Conservation (phyloP, 352 stramenopile species). For the Phytopythium montanum region DNA sequence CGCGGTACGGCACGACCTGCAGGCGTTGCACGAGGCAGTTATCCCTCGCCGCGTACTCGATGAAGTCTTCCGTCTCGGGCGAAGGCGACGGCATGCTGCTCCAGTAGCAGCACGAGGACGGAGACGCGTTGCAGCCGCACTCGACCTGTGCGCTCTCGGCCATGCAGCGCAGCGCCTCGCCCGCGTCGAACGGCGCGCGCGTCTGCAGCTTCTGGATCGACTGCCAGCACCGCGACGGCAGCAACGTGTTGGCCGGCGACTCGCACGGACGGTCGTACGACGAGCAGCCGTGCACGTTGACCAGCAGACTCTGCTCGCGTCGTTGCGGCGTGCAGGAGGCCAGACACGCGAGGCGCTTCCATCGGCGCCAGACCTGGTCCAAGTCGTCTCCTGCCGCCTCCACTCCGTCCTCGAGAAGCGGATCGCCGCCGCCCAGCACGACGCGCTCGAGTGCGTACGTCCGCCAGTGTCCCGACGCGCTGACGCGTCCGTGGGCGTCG, state of each 20-base stretch:
- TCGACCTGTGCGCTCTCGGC: constrained; percentile 8
- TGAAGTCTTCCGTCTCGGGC: constrained; percentile 60
- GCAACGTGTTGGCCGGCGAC: constrained; percentile 57
- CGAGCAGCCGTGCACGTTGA: constrained; percentile 31
- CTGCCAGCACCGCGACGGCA: constrained; percentile 62
- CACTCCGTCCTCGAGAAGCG: background rate
- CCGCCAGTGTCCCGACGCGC: constrained; percentile 3
- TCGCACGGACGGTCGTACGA: constrained; percentile 52
- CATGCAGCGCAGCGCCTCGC: background rate
- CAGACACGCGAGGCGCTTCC: constrained; percentile 18
- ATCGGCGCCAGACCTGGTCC: background rate
- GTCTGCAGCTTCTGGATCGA: constrained; percentile 42
- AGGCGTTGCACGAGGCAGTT: constrained; percentile 56
- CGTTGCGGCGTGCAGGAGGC: background rate
- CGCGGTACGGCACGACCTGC: constrained; percentile 73
- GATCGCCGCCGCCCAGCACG: constrained; percentile 1
- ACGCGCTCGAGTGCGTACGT: background rate
- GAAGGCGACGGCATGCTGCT: constrained; percentile 74
- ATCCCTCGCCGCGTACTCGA: constrained; percentile 62
- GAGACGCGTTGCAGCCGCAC: constrained; percentile 50
- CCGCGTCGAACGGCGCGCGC: constrained; percentile 8
- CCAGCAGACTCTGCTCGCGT: constrained; percentile 8
- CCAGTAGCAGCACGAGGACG: constrained; percentile 70
- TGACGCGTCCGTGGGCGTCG: background rate
- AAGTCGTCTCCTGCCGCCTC: background rate